Evolutionary conservation across 2,329 filamentous ascomycete genomes (phyloP).

Genomic region (Clarireedia sp.): DNA sequence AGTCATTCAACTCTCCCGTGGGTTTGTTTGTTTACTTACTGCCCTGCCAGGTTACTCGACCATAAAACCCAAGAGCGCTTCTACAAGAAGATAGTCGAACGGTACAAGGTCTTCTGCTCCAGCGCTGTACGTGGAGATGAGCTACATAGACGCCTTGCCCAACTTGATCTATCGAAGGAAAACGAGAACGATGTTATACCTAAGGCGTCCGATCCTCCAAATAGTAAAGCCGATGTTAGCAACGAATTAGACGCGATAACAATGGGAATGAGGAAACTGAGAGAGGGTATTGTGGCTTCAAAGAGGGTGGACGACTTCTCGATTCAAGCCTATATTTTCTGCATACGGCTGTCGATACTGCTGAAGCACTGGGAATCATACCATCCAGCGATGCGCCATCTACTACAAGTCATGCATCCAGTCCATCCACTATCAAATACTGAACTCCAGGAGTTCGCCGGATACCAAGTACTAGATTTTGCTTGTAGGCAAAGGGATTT

Average conservation of each 20-base stretch:
- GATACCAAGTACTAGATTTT: slow-evolving; percentile 78
- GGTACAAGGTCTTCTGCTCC: slow-evolving; percentile 85
- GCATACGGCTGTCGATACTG: slow-evolving; percentile 75
- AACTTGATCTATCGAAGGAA: slow-evolving; percentile 32
- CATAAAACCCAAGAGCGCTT: slow-evolving; percentile 74
- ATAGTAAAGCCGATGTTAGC: slow-evolving; percentile 9
- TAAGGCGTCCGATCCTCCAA: slow-evolving; percentile 7
- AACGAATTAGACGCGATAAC: slow-evolving; percentile 44
- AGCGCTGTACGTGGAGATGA: slow-evolving; percentile 62
- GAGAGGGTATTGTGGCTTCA: slow-evolving; percentile 79
- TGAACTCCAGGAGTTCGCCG: slow-evolving; percentile 71
- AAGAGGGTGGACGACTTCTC: slow-evolving; percentile 73
- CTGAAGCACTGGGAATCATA: slow-evolving; percentile 81
- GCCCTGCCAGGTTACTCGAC: slow-evolving; percentile 54
- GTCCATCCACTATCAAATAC: slow-evolving; percentile 58
- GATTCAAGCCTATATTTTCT: slow-evolving; percentile 85
- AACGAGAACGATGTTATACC: slow-evolving; percentile 18
- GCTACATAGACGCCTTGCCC: slow-evolving; percentile 67
- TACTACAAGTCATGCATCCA: slow-evolving; percentile 65
- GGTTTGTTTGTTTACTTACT: slow-evolving; percentile 12
- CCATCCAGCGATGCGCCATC: slow-evolving; percentile 73
- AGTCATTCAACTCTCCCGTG: not conserved
- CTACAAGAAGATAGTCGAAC: slow-evolving; percentile 78
- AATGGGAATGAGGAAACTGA: slow-evolving; percentile 79
- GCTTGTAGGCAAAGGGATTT: slow-evolving; percentile 77